Evolutionary conservation across 1,284 basidiomycete genomes (phyloP).

Genomic region (Tilletia walkeri): DNA sequence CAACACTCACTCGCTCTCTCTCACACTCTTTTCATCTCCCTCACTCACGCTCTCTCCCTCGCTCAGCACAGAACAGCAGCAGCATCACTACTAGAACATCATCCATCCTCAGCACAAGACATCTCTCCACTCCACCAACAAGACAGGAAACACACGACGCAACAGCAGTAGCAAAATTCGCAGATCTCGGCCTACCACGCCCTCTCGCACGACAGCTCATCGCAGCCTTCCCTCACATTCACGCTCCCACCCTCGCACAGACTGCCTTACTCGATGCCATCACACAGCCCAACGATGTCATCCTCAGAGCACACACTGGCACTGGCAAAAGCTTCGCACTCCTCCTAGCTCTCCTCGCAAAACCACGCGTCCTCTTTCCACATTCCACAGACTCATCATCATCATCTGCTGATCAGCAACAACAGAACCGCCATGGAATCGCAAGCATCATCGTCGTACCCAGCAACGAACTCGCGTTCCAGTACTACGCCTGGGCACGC

Average conservation of each 20-base stretch:
- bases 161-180: constrained; percentile 8
- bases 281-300: constrained; percentile 38
- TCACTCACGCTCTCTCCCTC: too few relatives aligned
- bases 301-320: constrained; percentile 51
- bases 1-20: too few relatives aligned
- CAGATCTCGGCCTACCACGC: neutral
- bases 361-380: constrained; percentile 48
- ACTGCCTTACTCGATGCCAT: constrained; percentile 36
- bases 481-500: constrained; percentile 47
- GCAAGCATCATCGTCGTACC: constrained; percentile 49
- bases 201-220: constrained; percentile 11
- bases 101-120: too few relatives aligned
- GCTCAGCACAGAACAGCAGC: too few relatives aligned
- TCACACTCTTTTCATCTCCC: too few relatives aligned
- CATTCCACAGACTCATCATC: constrained; percentile 19
- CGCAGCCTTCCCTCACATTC: constrained; percentile 36
- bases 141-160: neutral
- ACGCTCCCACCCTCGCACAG: constrained; percentile 45
- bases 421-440: constrained; percentile 24
- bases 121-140: too few relatives aligned
- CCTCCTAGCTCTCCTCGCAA: constrained; percentile 47
- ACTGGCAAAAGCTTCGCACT: constrained; percentile 52
- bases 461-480: constrained; percentile 49
- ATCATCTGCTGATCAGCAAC: constrained; percentile 14
- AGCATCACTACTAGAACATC: too few relatives aligned